Base-by-base conservation (phyloP, 495 filamentous ascomycete species). In the Alectoria sarmentosa region DNA sequence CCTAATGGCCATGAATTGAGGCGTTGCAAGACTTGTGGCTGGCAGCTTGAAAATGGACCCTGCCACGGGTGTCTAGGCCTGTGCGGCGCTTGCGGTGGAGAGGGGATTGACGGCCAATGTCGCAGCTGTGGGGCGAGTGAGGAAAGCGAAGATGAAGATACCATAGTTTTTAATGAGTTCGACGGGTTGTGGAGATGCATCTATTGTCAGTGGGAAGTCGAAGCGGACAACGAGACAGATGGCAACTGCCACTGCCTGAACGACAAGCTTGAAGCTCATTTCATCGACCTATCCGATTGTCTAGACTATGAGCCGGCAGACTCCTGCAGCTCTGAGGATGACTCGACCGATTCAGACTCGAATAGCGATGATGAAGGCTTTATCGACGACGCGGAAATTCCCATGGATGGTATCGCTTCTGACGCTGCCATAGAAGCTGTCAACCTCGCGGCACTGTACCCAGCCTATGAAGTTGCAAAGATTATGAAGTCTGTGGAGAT, bases 141-240 rank as follows among this genome's bases (percentile, higher is more conserved):
- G 38, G 56, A 58, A n/a, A 39, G 34, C 34, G 56, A 58, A 58
- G 56, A 58, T n/a, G 56, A 58, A 23, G 32, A 58, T 39, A 6
- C 3, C 34, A n/a, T 58, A 10, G 34, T 9, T 13, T 58, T 23
- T 21, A 7, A 37, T 38, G 34, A 58, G 13, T 26, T 4, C 3
- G 38, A 58, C 14, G 8, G 9, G 2, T 37, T 38, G n/a, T 36
- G 32, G 56, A 58, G 32, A 58, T 58, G 56, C 34, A 58, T 39
- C 6, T 23, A 23, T 26, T 58, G 56, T 23, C 55, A 37, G 1
- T 58, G 30, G 19, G 28, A 58, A 23, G 55, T 58, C 19, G 55
- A 58, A 37, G 55, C 56, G 38, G 56, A 58, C 17, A 36, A 58
- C 32, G 56, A 36, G 3, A 38, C 19, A 21, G 34, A 58, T 19